Base-by-base conservation (phyloP, 495 filamentous ascomycete species). In the Neurospora sublineolata region DNA sequence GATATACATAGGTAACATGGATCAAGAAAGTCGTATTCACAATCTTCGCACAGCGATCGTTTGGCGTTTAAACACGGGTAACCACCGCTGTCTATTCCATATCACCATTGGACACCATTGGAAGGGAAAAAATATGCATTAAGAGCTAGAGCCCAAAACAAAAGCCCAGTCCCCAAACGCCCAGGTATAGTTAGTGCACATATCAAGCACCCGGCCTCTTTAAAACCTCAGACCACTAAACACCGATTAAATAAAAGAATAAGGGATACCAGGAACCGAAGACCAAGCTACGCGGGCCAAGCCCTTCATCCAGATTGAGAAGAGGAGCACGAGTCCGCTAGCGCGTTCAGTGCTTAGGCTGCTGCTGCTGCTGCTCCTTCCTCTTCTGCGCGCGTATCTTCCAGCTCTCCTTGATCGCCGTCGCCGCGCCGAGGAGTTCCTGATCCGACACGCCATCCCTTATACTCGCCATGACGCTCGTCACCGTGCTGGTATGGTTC, bases 401-500 rank as follows among this genome's bases (percentile, higher is more conserved):
- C 91, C 91, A 95, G 37, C 88, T 88, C 60, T 89, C 85, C 73
- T 89, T 88, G 72, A 96, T 92, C 37, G 75, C 81, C 67, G 87
- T 88, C n/a, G 88, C 89, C 1, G 85, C 84, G 10, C 79, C 83
- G 42, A 92, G 71, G 37, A 88, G 75, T 37, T 88, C 85, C 33
- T 82, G 46, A 74, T 67, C 90, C 80, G 79, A 91, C 78, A 69
- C 89, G 83, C 75, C 92, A 79, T 97, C 93, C 71, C 87, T 81
- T 69, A 97, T 96, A 80, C 91, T 94, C 74, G 94, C 88, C 68
- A 96, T 83, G 16, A 97, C 94, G 73, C 89, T 92, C 27, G 90
- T 82, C 2, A 96, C 93, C 0, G 91, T 93, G 36, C 82, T 87
- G 44, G 92, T 90, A 79, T 97, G 93, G 78, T 99, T 99, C 3